Base-by-base conservation (phyloP, 805 yeast species). In the Pichia heedii region DNA sequence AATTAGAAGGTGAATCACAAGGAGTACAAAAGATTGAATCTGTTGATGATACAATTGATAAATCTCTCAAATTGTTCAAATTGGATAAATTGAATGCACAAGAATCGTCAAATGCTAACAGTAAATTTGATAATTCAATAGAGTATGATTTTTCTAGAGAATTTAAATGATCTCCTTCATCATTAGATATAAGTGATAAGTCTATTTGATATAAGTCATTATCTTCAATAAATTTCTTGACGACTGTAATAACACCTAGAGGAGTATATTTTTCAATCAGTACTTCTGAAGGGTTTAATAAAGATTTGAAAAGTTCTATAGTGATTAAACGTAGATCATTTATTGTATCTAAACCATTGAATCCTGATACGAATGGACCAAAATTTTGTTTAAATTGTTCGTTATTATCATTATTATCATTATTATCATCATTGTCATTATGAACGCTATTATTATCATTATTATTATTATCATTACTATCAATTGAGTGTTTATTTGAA, bases 241-340 rank as follows among this genome's bases (percentile, higher is more conserved):
- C 56, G 18, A 73, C 77, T 16, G 69, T 70, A n/a, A 73, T 66
- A 12, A 76, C 81, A 1, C 81, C 81, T 40, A 74, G 54, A 26
- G 63, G 65, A 32, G 72, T 65, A 51, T 75, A 72, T 54, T 76
- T 76, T 43, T 71, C 73, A 26, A 68, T 55, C 29, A 76, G 58
- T 15, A 74, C 77, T 44, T 76, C 81, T 2, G 79, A 70, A 21
- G 74, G 71, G 45, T 65, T 61, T 40, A 66, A 54, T 33, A 74
- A 60, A 29, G 70, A 70, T 40, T 63, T 61, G 36, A 70, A 58
- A 43, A 76, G 60, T 62, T 70, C 62, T 22, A 72, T 48, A 9
- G 74, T 63, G 22, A 73, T 57, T 47, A 62, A 61, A 53, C 73
- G 62, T 16, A 75, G 56, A 42, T 61, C 61, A 29, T 55, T 51